Base-by-base conservation (phyloP, 257 asterid genomes). In the Verbena officinalis region DNA sequence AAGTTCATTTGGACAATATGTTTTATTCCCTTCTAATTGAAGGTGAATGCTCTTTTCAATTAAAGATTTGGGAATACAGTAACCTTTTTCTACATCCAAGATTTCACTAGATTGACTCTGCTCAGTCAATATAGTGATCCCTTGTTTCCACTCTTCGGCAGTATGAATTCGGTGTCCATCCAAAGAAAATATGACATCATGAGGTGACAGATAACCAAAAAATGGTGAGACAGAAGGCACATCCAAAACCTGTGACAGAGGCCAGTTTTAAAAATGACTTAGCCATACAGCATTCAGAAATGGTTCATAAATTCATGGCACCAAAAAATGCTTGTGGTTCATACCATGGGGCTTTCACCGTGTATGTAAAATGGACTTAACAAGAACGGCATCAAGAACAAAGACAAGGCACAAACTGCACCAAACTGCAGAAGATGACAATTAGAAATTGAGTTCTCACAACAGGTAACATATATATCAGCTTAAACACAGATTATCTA, bases 291-390 rank as follows among this genome's bases (percentile, higher is more conserved):
- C 14, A 51, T 40, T 33, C 52, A 57, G 33, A 54, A 65, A 22
- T 14, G 40, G 44, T 9, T 52, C 19, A 38, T n/a, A 50, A 77
- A 42, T n/a, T 70, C 69, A 52, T n/a, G 50, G 40, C n/a, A 23
- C 11, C 7, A 46, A 17, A 48, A 71, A 38, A 64, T 43, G 49
- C 50, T 45, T 14, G 75, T 8, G 44, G 60, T 48, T 58, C 22
- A 22, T 74, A 91, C 98, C 96, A 89, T 78, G 70, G 89, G 93
- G 68, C 73, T 73, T 74, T 82, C 80, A 38, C 88, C 93, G 14
- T 89, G 80, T 49, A 77, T 64, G 75, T 85, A 89, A 65, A 89
- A 75, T 55, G 97, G 97, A 74, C 78, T 69, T 80, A 87, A 78
- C 62, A 79, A 50, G 54, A 69, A 51, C 2, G 97, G 98, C 64